These are phyloP conservation scores for Fusarium keratoplasticum DNA, from an alignment of 2,329 filamentous ascomycete species.

Conservation along the genomic window DNA sequence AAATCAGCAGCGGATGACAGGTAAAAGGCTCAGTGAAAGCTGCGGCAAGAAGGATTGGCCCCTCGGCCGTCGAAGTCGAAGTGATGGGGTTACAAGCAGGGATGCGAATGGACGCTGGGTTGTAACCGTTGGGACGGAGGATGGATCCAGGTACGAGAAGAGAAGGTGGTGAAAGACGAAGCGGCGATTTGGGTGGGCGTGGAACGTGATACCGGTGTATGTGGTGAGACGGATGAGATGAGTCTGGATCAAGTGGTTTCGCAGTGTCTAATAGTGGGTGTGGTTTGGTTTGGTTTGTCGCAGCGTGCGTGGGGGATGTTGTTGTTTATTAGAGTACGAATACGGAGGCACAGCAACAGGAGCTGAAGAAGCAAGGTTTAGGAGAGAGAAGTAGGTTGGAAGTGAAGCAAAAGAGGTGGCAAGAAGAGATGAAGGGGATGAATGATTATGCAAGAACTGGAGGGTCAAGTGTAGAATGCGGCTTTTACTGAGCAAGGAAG, in stretches of 20 bases:
- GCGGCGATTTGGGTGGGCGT: constrained; percentile 4
- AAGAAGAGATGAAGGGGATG: not conserved
- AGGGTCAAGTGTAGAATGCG: constrained; percentile 14
- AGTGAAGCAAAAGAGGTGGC: not conserved
- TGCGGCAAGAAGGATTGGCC: constrained; percentile 24
- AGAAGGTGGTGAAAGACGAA: constrained; percentile 23
- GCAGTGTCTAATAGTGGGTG: not conserved
- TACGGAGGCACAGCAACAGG: not conserved
- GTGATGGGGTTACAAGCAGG: constrained; percentile 38
- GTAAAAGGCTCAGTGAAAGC: constrained; percentile 21
- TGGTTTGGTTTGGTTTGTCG: not conserved
- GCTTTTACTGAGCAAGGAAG: constrained; percentile 12
- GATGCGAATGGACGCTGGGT: constrained; percentile 33
- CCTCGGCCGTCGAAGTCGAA: constrained; percentile 19
- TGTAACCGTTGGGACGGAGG: constrained; percentile 9
- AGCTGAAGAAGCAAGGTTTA: not conserved
- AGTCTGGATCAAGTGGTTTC: constrained; percentile 19
- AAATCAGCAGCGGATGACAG: not conserved
- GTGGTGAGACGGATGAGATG: constrained; percentile 32
- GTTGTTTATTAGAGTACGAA: constrained; percentile 22
- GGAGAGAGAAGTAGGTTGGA: not conserved
- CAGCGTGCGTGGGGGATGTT: constrained; percentile 13
- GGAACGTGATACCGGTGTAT: constrained; percentile 21
- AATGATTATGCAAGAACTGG: constrained; percentile 13
- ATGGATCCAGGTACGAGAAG: constrained; percentile 24